phyloP scores from a whole-genome alignment of 1,284 basidiomycete species.

The Chalciporus sp. region DNA sequence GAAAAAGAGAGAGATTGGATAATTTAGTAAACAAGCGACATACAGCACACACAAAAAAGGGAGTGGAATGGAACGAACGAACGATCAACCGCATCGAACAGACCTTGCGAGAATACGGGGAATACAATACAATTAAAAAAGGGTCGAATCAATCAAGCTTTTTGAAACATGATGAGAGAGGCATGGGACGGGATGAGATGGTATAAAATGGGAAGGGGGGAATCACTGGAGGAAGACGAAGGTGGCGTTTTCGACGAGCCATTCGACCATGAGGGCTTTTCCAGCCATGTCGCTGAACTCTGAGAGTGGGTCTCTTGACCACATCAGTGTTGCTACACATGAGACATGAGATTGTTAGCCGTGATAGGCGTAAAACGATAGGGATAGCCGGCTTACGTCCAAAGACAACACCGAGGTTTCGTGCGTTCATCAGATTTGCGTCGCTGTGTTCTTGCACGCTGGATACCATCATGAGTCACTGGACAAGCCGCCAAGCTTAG shows the following conservation, averaged over 20 bases:
- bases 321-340: constrained; percentile 85
- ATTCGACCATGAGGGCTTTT: constrained; percentile 89
- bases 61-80: not conserved
- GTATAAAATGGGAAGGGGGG: constrained; percentile 1
- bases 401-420: constrained; percentile 99
- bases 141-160: not conserved
- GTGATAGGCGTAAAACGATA: not conserved
- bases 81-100: not conserved
- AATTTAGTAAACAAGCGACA: constrained; percentile 21
- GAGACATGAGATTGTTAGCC: constrained; percentile 16
- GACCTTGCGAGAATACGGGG: constrained; percentile 5
- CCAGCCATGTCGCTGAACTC: constrained; percentile 98
- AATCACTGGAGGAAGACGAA: constrained; percentile 46
- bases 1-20: constrained; percentile 13
- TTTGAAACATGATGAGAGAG: not conserved
- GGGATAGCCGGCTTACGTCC: constrained; percentile 73
- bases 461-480: constrained; percentile 10
- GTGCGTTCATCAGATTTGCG: constrained; percentile 90
- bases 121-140: constrained; percentile 34
- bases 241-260: constrained; percentile 89
- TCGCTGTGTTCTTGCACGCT: constrained; percentile 74
- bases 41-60: constrained; percentile 17
- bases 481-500: not conserved
- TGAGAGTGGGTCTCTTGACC: constrained; percentile 81
- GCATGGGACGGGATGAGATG: not conserved